These are phyloP conservation scores for Micromonas pusilla DNA, from an alignment of 139 green algal genomes.

Conservation along the genomic window DNA sequence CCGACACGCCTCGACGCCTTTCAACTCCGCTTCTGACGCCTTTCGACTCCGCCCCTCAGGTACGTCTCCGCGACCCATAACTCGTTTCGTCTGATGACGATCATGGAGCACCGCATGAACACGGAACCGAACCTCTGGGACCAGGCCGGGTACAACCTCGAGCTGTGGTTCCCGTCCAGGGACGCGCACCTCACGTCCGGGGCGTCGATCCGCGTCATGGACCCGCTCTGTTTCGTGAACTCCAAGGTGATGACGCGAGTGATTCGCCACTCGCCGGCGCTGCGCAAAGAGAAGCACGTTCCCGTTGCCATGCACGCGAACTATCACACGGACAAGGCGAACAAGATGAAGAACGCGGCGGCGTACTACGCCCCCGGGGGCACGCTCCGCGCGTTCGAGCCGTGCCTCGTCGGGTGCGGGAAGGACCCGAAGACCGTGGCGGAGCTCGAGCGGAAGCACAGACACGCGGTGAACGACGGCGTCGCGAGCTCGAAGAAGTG, in stretches of 20 bases:
- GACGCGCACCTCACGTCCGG: conserved; percentile 18
- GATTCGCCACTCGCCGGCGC: conserved; percentile 8
- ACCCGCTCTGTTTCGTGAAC: conserved; percentile 33
- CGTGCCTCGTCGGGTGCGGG: background rate
- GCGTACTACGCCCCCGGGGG: conserved; percentile 19
- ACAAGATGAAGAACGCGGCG: conserved; percentile 26
- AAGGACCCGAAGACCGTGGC: background rate
- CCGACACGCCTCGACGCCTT: no score
- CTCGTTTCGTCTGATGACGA: conserved; percentile 20
- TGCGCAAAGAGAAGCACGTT: background rate
- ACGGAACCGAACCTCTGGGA: conserved; percentile 37
- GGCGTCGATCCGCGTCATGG: conserved; percentile 25
- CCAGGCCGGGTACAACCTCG: conserved; percentile 34
- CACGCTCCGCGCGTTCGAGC: background rate
- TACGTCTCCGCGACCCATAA: conserved; percentile 32
- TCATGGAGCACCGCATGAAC: conserved; percentile 34
- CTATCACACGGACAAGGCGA: conserved; percentile 36
- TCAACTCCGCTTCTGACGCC: no score
- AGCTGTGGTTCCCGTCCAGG: conserved; percentile 27
- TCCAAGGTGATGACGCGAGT: conserved; percentile 33
- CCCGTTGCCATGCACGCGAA: conserved; percentile 36
- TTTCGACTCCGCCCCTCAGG: no score
- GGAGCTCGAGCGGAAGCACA: conserved; percentile 6
- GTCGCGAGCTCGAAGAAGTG: conserved; percentile 12
- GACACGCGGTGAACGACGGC: conserved; percentile 21